Evolutionary conservation across 1,284 basidiomycete genomes (phyloP), one percentile per base, ranked within the genome.

Genomic region (Hypsizygus ulmarius): DNA sequence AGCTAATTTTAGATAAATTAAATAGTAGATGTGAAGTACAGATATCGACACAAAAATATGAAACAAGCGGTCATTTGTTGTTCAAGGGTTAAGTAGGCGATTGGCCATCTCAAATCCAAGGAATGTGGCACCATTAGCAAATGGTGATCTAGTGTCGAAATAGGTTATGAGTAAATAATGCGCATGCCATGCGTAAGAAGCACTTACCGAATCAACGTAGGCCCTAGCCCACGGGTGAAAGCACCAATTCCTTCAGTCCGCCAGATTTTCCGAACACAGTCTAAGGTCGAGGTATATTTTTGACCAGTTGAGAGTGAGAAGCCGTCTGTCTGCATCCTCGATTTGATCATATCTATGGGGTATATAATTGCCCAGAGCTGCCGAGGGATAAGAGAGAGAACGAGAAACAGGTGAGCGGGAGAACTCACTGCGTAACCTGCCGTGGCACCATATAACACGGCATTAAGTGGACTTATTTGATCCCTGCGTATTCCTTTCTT

Each of bases 271-370:
- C 80, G 78, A 32, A 90, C 81, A 58, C 93, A 97, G 64, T 97
- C 87, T 28, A 90, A 55, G 8, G 90, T 82, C 9, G 88, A 89
- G 34, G 74, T 78, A 72, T 95, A 98, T 64, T 88, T 88, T 59
- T 88, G 83, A 32, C 85, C 87, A 47, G 83, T 83, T 15, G 79
- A 67, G 5, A 81, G 72, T 36, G 82, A 77, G 63, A 95, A 90
- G 1, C 87, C 87, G 63, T 98, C 96, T 0, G 94, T 97, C 71
- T 98, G 96, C 74, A 97, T 87, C 47, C 93, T 84, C 21, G 89
- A 91, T 66, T 98, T 98, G 66, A 97, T 84, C 78, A 97, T 92
- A 68, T 96, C 94, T 65, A 93, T 85, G 6, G 92, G 92, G 71
- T 94, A 94, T 70, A 93, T 93, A 8, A 90, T 73, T 18, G 78